Percentiles rank a stretch among this genome's conserved stretches.
Conservation (phyloP, 768 basidiomycete species). For the Lepiota subincarnata region DNA sequence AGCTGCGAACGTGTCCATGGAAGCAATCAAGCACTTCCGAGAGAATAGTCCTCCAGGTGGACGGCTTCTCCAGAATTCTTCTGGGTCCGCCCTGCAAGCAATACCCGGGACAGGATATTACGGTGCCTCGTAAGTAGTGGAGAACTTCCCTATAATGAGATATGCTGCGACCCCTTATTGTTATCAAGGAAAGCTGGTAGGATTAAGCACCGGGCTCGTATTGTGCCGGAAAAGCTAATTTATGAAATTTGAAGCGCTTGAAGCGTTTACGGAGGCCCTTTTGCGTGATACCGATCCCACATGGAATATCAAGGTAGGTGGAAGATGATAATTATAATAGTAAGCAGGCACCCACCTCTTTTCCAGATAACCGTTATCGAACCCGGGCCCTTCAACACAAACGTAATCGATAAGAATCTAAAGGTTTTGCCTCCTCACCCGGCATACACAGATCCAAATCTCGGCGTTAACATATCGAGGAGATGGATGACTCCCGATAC, state of each 20-base stretch:
- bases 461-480: constrained; percentile 8
- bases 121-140: constrained; percentile 15
- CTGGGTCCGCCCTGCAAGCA: constrained; percentile 25
- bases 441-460: constrained; percentile 17
- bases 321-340: background rate
- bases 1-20: constrained; percentile 27
- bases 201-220: background rate
- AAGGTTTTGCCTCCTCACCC: constrained; percentile 14
- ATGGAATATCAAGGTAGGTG: constrained; percentile 45
- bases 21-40: constrained; percentile 31
- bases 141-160: background rate
- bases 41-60: constrained; percentile 38
- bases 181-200: constrained; percentile 12
- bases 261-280: constrained; percentile 35
- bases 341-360: background rate
- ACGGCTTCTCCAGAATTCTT: constrained; percentile 33
- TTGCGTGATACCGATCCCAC: constrained; percentile 36
- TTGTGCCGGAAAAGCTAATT: background rate
- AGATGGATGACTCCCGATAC: constrained; percentile 7
- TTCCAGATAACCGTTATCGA: constrained; percentile 17
- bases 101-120: constrained; percentile 26
- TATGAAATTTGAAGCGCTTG: constrained; percentile 25
- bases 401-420: constrained; percentile 12
- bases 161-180: constrained; percentile 15
- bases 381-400: constrained; percentile 18